Conservation (phyloP, 2,329 filamentous ascomycete species). For the Aspergillus sp. region DNA sequence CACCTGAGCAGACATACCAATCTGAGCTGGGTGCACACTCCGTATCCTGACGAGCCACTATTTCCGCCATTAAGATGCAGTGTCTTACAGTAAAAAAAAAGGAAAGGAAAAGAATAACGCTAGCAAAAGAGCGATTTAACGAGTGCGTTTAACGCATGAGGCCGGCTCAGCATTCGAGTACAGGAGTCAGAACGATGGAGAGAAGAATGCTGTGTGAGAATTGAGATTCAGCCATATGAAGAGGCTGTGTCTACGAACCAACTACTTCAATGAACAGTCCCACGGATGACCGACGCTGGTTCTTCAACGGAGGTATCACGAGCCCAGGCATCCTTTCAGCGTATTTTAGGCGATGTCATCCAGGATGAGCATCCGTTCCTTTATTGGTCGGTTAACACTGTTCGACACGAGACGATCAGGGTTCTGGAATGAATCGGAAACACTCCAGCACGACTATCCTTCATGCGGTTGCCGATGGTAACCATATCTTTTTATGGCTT, state of each 20-base stretch:
- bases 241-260: neutral
- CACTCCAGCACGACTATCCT: neutral
- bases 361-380: neutral
- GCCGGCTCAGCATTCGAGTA: neutral
- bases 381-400: neutral
- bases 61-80: conserved; percentile 6
- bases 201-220: neutral
- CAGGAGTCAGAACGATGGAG: neutral
- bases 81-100: neutral
- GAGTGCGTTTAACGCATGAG: neutral
- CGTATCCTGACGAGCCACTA: conserved; percentile 11
- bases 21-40: conserved; percentile 19
- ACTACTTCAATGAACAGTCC: neutral
- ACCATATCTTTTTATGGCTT: neutral
- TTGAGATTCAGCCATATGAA: neutral
- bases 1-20: conserved; percentile 30
- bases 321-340: neutral
- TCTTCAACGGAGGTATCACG: neutral
- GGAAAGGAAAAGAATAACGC: neutral
- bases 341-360: neutral
- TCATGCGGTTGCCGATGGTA: neutral
- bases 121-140: neutral
- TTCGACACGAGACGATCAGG: neutral
- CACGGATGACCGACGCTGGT: neutral
- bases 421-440: neutral